These are phyloP conservation scores for Eustoma russellianum DNA, from an alignment of 257 asterid genomes.

Conservation along the genomic window DNA sequence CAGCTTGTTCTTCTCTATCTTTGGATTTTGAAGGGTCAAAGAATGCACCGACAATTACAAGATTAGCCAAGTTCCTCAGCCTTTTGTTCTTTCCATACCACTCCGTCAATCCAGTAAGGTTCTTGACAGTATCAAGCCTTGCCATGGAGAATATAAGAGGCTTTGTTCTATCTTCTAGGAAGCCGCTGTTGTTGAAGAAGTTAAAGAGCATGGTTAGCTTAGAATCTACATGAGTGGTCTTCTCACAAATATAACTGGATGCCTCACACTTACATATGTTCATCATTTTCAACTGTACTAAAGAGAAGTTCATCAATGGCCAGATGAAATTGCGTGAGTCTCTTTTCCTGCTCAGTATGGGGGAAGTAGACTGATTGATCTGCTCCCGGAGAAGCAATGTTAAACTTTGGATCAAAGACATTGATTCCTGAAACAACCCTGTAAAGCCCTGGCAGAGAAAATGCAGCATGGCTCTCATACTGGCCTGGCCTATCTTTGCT, in stretches of 20 bases:
- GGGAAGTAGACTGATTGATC: slow-evolving; percentile 83
- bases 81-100: slow-evolving; percentile 85
- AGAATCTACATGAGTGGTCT: not conserved
- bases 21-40: slow-evolving; percentile 73
- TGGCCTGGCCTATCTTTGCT: slow-evolving; percentile 92
- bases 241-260: not conserved
- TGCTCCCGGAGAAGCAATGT: slow-evolving; percentile 87
- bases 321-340: slow-evolving; percentile 39
- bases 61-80: slow-evolving; percentile 64
- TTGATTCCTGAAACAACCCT: slow-evolving; percentile 77
- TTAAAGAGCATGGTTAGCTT: not conserved
- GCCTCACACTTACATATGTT: slow-evolving; percentile 56
- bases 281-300: slow-evolving; percentile 48
- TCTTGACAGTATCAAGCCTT: slow-evolving; percentile 79
- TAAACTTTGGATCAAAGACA: slow-evolving; percentile 83
- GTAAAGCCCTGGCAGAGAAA: slow-evolving; percentile 77
- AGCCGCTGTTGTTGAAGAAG: slow-evolving; percentile 41
- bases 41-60: slow-evolving; percentile 84
- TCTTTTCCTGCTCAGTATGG: slow-evolving; percentile 50
- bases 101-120: slow-evolving; percentile 69
- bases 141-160: slow-evolving; percentile 95
- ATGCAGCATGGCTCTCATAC: slow-evolving; percentile 71
- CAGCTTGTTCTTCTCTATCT: slow-evolving; percentile 87
- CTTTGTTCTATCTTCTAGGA: slow-evolving; percentile 59
- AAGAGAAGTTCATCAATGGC: slow-evolving; percentile 77